Evolutionary conservation across 2,329 filamentous ascomycete species (phyloP), one percentile per base, ranked within the genome.

Genomic region (Cercospora sesami): DNA sequence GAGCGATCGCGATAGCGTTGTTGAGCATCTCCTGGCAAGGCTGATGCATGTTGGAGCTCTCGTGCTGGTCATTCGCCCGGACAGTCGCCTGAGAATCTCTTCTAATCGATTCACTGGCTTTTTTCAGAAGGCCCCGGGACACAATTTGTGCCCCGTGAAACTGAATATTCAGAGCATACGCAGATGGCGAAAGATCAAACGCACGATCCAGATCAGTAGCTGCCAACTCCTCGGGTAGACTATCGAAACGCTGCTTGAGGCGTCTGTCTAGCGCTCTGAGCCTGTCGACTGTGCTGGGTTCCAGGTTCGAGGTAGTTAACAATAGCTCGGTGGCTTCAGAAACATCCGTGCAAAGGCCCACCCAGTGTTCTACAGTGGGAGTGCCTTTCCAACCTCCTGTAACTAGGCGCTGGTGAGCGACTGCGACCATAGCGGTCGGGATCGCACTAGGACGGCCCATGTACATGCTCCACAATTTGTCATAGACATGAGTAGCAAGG

Each of bases 391-490:
- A 51, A 5, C 48, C 48, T 23, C 48, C 48, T 14, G 21, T 21
- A 3, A 51, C 18, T 51, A 51, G 9, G 21, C 48, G 48, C 26
- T 51, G 48, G 12, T 51, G 48, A 51, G 48, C 48, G 21, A 51
- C 48, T 23, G 48, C 48, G 12, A 51, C 48, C 48, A 51, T 51
- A 21, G 48, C 21, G 5, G 48, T 51, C 3, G 48, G 48, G 12
- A 51, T 51, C 10, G 48, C 48, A 21, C 48, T 51, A 12, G 48
- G 48, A 21, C 48, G 48, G 10, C 48, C 48, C 48, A 51, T 51
- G 21, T 51, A 51, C 48, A 51, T 51, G 48, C 48, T 51, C 48
- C 48, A 51, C 48, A 51, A 21, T 51, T 51, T 51, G 48, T 51
- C 48, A 51, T 23, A 51, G 48, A 51, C 48, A 26, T 51, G 48